These are phyloP conservation scores for Podila epicladia DNA, from an alignment of 192 early-diverging fungal species.

Conservation along the genomic window DNA sequence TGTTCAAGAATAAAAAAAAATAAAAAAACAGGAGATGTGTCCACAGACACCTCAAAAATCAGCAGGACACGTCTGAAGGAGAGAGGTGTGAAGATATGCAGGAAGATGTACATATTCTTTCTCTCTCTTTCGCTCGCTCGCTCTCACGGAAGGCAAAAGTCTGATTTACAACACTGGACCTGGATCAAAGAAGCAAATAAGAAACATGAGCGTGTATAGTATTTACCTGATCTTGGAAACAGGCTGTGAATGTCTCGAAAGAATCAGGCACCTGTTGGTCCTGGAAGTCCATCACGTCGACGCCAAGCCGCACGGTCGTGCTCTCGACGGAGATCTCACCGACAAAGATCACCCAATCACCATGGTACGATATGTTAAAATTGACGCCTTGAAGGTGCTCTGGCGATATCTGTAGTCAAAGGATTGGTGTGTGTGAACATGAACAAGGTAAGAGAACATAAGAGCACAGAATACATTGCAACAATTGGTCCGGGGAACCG, in stretches of 20 bases:
- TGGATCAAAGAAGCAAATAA: no score
- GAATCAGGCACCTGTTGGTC: constrained; percentile 9
- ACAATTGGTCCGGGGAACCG: no score
- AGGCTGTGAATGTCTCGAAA: constrained; percentile 38
- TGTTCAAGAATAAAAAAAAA: no score
- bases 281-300: constrained; percentile 59
- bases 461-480: no score
- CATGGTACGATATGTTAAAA: constrained; percentile 70
- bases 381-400: constrained; percentile 19
- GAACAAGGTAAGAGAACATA: neutral
- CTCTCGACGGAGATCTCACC: constrained; percentile 27
- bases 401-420: constrained; percentile 12
- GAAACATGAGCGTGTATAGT: neutral
- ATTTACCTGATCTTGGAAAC: constrained; percentile 30
- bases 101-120: no score
- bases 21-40: no score
- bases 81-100: no score
- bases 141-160: no score
- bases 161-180: no score
- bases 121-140: no score
- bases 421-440: neutral
- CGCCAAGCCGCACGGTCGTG: constrained; percentile 44
- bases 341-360: constrained; percentile 67
- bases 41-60: no score
- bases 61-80: no score